Percentiles rank a stretch among this genome's conserved stretches.
These are phyloP conservation scores for Aspergillus niger DNA, from an alignment of 2,329 filamentous ascomycete species.

Conservation along the genomic window DNA sequence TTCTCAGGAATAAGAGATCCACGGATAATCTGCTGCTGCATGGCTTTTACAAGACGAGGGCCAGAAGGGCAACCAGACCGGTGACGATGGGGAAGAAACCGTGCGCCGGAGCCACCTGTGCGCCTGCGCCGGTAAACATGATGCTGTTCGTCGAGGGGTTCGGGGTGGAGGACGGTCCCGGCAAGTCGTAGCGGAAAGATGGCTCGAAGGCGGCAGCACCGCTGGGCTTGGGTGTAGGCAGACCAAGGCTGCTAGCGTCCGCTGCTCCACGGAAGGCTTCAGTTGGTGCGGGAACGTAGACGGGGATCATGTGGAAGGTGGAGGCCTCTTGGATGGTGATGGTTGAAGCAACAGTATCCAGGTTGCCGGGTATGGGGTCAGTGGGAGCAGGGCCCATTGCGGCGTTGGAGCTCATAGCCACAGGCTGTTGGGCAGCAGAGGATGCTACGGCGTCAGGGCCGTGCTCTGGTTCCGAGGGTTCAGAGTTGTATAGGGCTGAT, in stretches of 20 bases:
- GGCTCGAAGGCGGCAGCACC: conserved; percentile 49
- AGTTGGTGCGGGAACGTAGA: conserved; percentile 27
- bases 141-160: conserved; percentile 21
- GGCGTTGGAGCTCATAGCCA: not conserved
- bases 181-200: conserved; percentile 33
- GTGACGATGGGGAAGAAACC: conserved; percentile 27
- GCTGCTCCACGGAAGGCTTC: conserved; percentile 19
- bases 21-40: not conserved
- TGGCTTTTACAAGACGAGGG: conserved; percentile 31
- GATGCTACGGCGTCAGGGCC: not conserved
- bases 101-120: conserved; percentile 19
- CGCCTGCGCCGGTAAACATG: conserved; percentile 31
- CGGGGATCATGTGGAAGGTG: conserved; percentile 30
- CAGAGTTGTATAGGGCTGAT: not conserved
- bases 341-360: conserved; percentile 9
- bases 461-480: not conserved
- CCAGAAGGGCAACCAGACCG: conserved; percentile 31
- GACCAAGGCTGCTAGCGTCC: conserved; percentile 21
- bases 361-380: conserved; percentile 3
- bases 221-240: conserved; percentile 40
- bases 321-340: conserved; percentile 18
- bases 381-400: not conserved
- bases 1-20: not conserved
- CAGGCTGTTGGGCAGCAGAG: not conserved
- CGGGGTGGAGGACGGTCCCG: conserved; percentile 41